Evolutionary conservation across 306 rosid genomes (phyloP).

Genomic region (Gillenia trifoliata): DNA sequence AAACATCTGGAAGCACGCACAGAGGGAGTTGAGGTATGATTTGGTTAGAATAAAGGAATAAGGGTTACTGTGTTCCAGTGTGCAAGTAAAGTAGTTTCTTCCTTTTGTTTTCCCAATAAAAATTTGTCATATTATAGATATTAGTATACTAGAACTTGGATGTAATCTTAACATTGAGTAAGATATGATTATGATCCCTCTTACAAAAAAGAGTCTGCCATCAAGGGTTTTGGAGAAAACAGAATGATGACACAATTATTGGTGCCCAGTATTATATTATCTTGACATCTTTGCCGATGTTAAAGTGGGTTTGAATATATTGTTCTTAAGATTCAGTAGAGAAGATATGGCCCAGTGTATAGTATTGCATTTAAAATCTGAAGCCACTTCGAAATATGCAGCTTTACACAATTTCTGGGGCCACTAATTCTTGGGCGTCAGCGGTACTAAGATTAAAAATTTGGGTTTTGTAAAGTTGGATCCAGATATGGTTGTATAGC

Average conservation of each 20-base stretch:
- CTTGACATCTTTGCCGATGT: not conserved
- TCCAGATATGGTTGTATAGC: not conserved
- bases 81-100: not conserved
- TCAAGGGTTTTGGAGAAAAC: not conserved
- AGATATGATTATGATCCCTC: not conserved
- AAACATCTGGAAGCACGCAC: slow-evolving; percentile 91
- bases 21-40: slow-evolving; percentile 78
- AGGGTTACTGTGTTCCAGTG: not conserved
- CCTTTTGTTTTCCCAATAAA: not conserved
- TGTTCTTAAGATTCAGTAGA: not conserved
- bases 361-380: not conserved
- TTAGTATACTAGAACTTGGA: not conserved
- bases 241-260: not conserved
- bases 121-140: not conserved
- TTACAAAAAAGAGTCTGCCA: not conserved
- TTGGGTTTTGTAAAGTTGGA: not conserved
- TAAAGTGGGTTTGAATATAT: not conserved
- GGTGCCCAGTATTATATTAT: not conserved
- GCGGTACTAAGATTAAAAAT: not conserved
- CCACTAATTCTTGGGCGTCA: not conserved
- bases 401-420: not conserved
- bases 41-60: not conserved
- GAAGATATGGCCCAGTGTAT: not conserved
- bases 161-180: not conserved
- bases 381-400: not conserved